These are phyloP conservation scores for Orychophragmus violaceus DNA, from an alignment of 345 rosid genomes.

Conservation along the genomic window DNA sequence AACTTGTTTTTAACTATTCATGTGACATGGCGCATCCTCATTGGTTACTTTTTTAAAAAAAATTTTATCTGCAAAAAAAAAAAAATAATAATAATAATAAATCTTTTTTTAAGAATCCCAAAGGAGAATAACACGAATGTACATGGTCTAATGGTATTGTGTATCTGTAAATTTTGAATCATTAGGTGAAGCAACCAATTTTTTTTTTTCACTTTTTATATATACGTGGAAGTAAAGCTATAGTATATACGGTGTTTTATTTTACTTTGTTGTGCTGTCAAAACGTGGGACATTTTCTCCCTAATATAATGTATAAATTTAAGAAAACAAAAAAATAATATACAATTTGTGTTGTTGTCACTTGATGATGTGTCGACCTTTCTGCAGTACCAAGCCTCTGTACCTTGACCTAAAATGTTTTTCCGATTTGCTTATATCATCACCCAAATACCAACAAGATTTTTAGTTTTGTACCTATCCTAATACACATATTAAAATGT, in stretches of 20 bases:
- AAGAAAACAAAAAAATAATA: not conserved
- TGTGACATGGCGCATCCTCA: too few relatives aligned
- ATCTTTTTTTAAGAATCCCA: too few relatives aligned
- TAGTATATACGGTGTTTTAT: constrained; percentile 3
- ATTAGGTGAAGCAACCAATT: constrained; percentile 1
- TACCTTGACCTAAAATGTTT: constrained; percentile 5
- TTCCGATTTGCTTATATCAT: constrained; percentile 21
- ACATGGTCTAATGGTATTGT: not conserved
- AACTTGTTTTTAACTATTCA: too few relatives aligned
- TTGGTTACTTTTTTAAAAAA: too few relatives aligned
- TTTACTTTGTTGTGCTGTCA: constrained; percentile 29
- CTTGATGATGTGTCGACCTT: constrained; percentile 7
- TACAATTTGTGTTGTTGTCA: constrained; percentile 13
- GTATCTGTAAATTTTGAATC: not conserved
- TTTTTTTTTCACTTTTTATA: not conserved
- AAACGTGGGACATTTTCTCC: not conserved
- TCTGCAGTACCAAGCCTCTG: not conserved
- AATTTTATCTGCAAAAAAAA: too few relatives aligned
- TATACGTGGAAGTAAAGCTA: constrained; percentile 16
- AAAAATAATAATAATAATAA: too few relatives aligned
- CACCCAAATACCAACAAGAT: constrained; percentile 3
- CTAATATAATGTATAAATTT: constrained; percentile 12
- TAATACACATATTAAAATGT: not conserved
- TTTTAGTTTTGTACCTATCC: not conserved
- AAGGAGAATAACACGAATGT: too few relatives aligned